Percentiles rank a stretch among this genome's conserved stretches.
These are phyloP conservation scores for Leccinum aurantiacum DNA, from an alignment of 768 basidiomycete genomes.

Conservation along the genomic window DNA sequence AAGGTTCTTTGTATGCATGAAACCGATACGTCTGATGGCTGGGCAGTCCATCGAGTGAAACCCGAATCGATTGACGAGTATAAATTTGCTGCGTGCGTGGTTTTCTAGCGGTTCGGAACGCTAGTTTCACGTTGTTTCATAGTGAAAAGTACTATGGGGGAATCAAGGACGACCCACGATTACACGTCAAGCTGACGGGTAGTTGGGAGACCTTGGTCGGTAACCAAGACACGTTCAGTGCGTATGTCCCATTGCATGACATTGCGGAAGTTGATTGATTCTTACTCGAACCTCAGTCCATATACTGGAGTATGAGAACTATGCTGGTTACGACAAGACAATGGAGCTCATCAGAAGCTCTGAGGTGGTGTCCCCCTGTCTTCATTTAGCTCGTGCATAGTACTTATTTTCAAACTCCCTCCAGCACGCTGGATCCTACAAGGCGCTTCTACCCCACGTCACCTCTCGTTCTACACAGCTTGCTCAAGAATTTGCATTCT, in stretches of 20 bases:
- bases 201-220: slow-evolving; percentile 93
- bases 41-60: slow-evolving; percentile 78
- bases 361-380: slow-evolving; percentile 48
- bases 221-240: slow-evolving; percentile 82
- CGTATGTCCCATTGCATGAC: slow-evolving; percentile 35
- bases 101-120: slow-evolving; percentile 2
- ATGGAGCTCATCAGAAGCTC: slow-evolving; percentile 60
- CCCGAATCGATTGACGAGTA: slow-evolving; percentile 82
- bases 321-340: slow-evolving; percentile 83
- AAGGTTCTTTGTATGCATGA: slow-evolving; percentile 6
- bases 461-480: slow-evolving; percentile 73
- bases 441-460: slow-evolving; percentile 75
- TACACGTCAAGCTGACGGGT: slow-evolving; percentile 87
- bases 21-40: slow-evolving; percentile 4
- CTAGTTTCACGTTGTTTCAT: slow-evolving; percentile 10
- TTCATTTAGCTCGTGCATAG: background rate
- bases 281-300: slow-evolving; percentile 39
- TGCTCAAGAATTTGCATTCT: slow-evolving; percentile 93
- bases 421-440: slow-evolving; percentile 67
- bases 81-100: slow-evolving; percentile 79
- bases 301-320: slow-evolving; percentile 94
- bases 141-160: slow-evolving; percentile 86
- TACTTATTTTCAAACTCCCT: background rate
- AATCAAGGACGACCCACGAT: slow-evolving; percentile 66
- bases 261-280: background rate